Conservation (phyloP, 345 rosid genomes). For the Raphanus sativus region DNA sequence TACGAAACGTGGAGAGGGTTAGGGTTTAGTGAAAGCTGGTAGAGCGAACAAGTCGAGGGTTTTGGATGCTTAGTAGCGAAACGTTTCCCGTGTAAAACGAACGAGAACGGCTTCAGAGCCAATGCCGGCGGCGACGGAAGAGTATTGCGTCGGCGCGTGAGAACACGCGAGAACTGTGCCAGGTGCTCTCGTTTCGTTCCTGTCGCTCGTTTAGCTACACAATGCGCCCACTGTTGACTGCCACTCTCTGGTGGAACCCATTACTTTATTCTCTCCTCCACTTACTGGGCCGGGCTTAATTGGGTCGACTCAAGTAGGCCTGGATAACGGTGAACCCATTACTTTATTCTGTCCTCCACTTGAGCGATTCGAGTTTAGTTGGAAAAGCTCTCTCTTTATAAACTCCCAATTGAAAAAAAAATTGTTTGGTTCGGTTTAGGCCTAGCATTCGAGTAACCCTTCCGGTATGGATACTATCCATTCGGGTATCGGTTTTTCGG, state of each 20-base stretch:
- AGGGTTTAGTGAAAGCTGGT: conserved; percentile 19
- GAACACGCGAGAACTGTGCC: conserved; percentile 6
- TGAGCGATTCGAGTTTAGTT: no score
- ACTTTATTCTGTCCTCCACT: no score
- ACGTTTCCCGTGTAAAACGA: not conserved
- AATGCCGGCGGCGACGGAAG: conserved; percentile 19
- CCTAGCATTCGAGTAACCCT: no score
- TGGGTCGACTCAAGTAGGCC: not conserved
- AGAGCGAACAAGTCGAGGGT: not conserved
- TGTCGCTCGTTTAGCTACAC: not conserved
- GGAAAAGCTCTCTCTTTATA: no score
- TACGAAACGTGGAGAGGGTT: conserved; percentile 14
- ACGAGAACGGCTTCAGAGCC: not conserved
- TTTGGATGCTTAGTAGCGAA: not conserved
- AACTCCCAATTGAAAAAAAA: no score
- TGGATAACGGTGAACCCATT: no score
- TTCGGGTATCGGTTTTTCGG: no score
- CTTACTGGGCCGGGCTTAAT: conserved; percentile 2
- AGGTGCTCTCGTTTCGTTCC: not conserved
- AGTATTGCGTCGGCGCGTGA: conserved; percentile 29
- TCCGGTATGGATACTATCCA: no score
- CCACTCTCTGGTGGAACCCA: not conserved
- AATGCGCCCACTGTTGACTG: not conserved
- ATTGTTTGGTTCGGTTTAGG: no score
- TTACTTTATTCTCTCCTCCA: not conserved